Evolutionary conservation across 2,329 filamentous ascomycete species (phyloP).

Genomic region (Phaeosphaeria sp.): DNA sequence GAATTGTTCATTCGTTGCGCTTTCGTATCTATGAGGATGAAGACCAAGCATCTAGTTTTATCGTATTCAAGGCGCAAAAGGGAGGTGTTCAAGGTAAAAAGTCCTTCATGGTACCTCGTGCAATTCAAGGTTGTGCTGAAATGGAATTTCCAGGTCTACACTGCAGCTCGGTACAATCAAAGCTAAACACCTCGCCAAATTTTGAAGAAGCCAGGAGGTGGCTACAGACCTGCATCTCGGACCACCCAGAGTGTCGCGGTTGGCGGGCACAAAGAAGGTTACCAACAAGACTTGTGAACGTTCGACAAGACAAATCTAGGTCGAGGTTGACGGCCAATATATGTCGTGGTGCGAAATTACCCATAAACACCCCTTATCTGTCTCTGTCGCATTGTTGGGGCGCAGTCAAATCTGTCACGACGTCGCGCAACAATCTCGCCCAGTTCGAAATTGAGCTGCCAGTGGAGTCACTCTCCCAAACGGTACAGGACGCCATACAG

Average conservation of each 20-base stretch:
- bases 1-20: too few species aligned
- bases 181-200: too few species aligned
- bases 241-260: background rate
- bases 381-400: slow-evolving; percentile 9
- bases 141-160: background rate
- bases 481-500: background rate
- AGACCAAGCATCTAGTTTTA: too few species aligned
- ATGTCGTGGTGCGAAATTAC: background rate
- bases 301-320: background rate
- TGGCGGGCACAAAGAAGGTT: background rate
- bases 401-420: background rate
- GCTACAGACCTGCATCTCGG: background rate
- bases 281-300: slow-evolving; percentile 5
- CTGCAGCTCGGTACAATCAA: background rate
- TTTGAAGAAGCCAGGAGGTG: background rate
- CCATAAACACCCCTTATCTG: slow-evolving; percentile 1
- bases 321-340: background rate
- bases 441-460: background rate
- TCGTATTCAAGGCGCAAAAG: background rate
- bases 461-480: background rate
- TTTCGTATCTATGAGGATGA: too few species aligned
- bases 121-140: too few species aligned
- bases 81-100: too few species aligned
- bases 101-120: too few species aligned
- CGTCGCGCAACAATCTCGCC: background rate